Evolutionary conservation across 306 rosid genomes (phyloP), one percentile per base, ranked within the genome.

Genomic region (Malus fusca): DNA sequence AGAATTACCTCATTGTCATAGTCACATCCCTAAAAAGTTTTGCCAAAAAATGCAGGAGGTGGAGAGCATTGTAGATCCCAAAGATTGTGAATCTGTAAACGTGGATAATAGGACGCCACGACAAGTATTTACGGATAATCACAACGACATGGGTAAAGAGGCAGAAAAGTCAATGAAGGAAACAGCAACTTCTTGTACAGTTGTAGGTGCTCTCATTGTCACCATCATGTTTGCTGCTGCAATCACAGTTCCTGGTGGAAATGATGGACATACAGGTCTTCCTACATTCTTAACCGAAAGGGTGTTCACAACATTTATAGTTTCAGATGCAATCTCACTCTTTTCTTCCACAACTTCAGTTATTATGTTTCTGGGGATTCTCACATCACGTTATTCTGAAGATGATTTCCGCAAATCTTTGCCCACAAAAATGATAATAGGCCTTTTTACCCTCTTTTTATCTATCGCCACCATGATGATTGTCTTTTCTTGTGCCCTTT

Each of bases 171-270:
- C 87, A 85, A 86, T 87, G 86, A 66, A 80, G 40, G 3, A 75
- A 70, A 88, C 84, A 7, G 78, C 90, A 3, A 71, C 60, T 2
- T 84, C 86, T 72, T 86, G 85, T 18, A 86, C 87, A 83, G 30
- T 84, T 5, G 88, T 82, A 42, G 71, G 88, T 9, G 77, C 93
- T 1, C 70, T 88, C 4, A 86, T 86, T 0, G 69, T 87, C 0
- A 86, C 88, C 0, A 86, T 83, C 5, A 85, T 84, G 28, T 82
- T 88, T 40, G 28, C 88, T 48, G 86, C 87, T 3, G 83, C 86
- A 31, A 72, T 84, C 62, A 84, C 71, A 0, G 25, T 80, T n/a
- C 88, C 88, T 2, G 87, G 86, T 23, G 85, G 86, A 2, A 80
- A 13, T 46, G 12, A 80, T 12, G 83, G 62, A 11, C 1, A 37